Evolutionary conservation across 345 rosid species (phyloP), one percentile per base, ranked within the genome.

Genomic region (Syzygium oleosum): DNA sequence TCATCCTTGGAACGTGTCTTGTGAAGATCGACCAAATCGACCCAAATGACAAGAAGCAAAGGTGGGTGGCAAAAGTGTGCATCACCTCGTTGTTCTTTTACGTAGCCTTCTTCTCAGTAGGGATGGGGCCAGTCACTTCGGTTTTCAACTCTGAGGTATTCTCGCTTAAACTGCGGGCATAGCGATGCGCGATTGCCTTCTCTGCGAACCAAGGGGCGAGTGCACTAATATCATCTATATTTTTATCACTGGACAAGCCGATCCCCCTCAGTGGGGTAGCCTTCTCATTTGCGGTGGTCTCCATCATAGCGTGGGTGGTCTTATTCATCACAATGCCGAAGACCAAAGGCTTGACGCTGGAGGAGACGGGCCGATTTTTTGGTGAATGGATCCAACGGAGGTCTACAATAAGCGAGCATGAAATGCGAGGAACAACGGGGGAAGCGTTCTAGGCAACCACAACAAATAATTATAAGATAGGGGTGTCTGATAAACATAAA

Each of bases 191-290:
- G 46, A 43, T 43, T 6, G 7, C 46, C 46, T 43, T 43, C 46
- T 43, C 46, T 43, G 7, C 7, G 46, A 43, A 43, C 46, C 46
- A 43, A 43, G 46, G 7, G 46, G 46, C 46, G 7, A 97, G 99
- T 78, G 99, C 97, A 73, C 94, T 95, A 9, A 86, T 95, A 1
- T 85, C 93, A 2, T 95, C 93, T 83, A 86, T 89, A 12, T 97
- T 96, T 91, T 84, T 95, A 16, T 90, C 94, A 0, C 7, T 43
- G 7, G 46, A 90, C 23, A 22, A 91, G 8, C 94, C 85, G 14
- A 94, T 96, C 12, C 92, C 98, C 0, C 92, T 91, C 0, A 95
- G 98, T 5, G 98, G 97, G 27, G 93, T 98, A 14, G 96, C 96
- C 89, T 94, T 92, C 73, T 89, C 96, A 23, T 96, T 92, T 84